These are phyloP conservation scores for Paecilomyces fulvus DNA, from an alignment of 2,329 filamentous ascomycete species.

Conservation along the genomic window DNA sequence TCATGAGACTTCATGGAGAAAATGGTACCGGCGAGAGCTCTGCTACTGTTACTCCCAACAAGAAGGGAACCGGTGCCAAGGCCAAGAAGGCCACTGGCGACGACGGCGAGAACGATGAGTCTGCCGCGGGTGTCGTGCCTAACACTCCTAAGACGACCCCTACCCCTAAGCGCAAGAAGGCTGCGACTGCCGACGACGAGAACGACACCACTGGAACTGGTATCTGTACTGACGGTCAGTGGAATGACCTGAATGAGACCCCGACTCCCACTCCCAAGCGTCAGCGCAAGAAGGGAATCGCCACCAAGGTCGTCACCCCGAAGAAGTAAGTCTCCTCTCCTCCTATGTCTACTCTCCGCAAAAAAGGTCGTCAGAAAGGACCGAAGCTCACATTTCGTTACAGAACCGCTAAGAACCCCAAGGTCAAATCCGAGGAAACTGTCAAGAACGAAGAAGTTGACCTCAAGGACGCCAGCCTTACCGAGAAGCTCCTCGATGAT, in stretches of 20 bases:
- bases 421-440: not conserved
- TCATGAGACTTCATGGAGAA: slow-evolving; percentile 11
- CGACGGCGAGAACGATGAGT: not conserved
- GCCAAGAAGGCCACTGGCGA: not conserved
- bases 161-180: not conserved
- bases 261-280: slow-evolving; percentile 9
- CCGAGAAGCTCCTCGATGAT: slow-evolving; percentile 4
- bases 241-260: not conserved
- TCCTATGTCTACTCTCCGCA: not conserved
- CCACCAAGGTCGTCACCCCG: not conserved
- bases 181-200: not conserved
- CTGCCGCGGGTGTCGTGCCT: not conserved
- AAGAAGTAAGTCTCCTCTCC: not conserved
- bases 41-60: slow-evolving; percentile 8
- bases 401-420: not conserved
- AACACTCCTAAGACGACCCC: not conserved
- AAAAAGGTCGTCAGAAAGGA: not conserved
- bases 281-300: slow-evolving; percentile 9
- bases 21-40: slow-evolving; percentile 1
- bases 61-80: slow-evolving; percentile 8
- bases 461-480: slow-evolving; percentile 4
- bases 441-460: slow-evolving; percentile 1
- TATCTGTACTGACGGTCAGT: not conserved
- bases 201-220: too few species aligned
- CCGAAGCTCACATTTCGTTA: not conserved